These are phyloP conservation scores for Annulohypoxylon maeteangense DNA, from an alignment of 495 filamentous ascomycete genomes.

Conservation along the genomic window DNA sequence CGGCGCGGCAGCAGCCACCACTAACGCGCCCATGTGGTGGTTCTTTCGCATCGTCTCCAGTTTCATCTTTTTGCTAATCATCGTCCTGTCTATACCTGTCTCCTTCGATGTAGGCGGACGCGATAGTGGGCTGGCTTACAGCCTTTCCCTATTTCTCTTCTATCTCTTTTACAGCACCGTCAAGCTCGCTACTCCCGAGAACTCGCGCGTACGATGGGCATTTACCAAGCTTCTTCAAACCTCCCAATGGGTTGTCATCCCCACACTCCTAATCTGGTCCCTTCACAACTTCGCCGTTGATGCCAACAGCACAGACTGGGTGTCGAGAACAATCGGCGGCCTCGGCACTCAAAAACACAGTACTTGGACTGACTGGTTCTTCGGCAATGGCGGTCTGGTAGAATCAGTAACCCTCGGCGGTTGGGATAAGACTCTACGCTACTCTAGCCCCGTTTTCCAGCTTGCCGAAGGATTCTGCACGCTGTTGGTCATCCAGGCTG, in stretches of 20 bases:
- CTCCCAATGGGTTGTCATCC: slow-evolving; percentile 85
- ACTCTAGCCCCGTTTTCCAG: slow-evolving; percentile 96
- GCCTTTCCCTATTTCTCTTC: slow-evolving; percentile 83
- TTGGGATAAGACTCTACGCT: slow-evolving; percentile 90
- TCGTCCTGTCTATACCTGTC: slow-evolving; percentile 92
- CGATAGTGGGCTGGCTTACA: slow-evolving; percentile 92
- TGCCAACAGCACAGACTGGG: slow-evolving; percentile 77
- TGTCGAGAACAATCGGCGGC: slow-evolving; percentile 79
- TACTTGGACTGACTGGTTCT: slow-evolving; percentile 82
- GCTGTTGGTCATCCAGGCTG: slow-evolving; percentile 92
- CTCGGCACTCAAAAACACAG: slow-evolving; percentile 66
- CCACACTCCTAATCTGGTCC: slow-evolving; percentile 89
- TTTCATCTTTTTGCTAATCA: slow-evolving; percentile 83
- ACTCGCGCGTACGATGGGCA: slow-evolving; percentile 76
- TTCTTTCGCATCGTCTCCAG: slow-evolving; percentile 76
- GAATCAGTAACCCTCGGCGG: slow-evolving; percentile 82
- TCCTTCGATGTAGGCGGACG: slow-evolving; percentile 97
- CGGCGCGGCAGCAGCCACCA: slow-evolving; percentile 51
- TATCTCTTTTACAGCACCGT: slow-evolving; percentile 88
- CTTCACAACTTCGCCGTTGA: slow-evolving; percentile 94
- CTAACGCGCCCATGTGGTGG: slow-evolving; percentile 69
- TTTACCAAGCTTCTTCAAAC: slow-evolving; percentile 71
- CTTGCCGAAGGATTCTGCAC: slow-evolving; percentile 96
- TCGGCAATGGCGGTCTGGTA: slow-evolving; percentile 79
- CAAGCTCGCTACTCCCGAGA: slow-evolving; percentile 82